Base-by-base conservation (phyloP, 2,329 filamentous ascomycete genomes). In the Diaporthe ampelina region DNA sequence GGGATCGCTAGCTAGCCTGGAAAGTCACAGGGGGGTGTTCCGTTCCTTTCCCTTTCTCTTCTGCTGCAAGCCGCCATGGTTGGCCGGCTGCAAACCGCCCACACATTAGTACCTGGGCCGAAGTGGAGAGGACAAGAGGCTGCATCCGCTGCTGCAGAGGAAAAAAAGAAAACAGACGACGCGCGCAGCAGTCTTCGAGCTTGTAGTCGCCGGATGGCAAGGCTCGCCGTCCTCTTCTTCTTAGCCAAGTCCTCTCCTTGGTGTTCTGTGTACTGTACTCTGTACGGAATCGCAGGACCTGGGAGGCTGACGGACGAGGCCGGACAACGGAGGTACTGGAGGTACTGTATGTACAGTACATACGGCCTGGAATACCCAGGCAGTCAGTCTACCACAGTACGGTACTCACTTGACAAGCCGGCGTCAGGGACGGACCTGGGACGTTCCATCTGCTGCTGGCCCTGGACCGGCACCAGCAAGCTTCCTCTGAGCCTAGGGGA, bases 351-450 rank as follows among this genome's bases (percentile, higher is more conserved):
- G 40, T 43, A 43, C 40, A 43, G 40, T 48, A 48, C 45, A 21
- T 21, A 26, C 43, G 21, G n/a, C 43, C n/a, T 26, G 37, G 15
- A 15, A 19, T 19, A 19, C 40, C 15, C n/a, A 45, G 58, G 54
- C 68, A 21, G 19, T 3, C 21, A 11, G 8, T 10, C 21, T 24
- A 11, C 21, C 45, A 21, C 19, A 21, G 45, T 11, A 50, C 43
- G 57, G 29, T 10, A 37, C 54, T 58, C 37, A 40, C 37, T 43
- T 43, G 58, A 59, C 73, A 70, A 56, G 48, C 68, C 73, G 45
- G 68, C 68, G 43, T 32, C 74, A 76, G 72, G 74, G 74, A 69
- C 72, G 56, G 73, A 73, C 74, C 74, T 73, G 73, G 72, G 48
- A 69, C 37, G 72, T 68, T 72, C 54, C 61, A 76, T 72, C 63